Percentiles rank a stretch among this genome's conserved stretches.
These are phyloP conservation scores for Cordyceps fumosorosea DNA, from an alignment of 2,329 filamentous ascomycete genomes.

Conservation along the genomic window DNA sequence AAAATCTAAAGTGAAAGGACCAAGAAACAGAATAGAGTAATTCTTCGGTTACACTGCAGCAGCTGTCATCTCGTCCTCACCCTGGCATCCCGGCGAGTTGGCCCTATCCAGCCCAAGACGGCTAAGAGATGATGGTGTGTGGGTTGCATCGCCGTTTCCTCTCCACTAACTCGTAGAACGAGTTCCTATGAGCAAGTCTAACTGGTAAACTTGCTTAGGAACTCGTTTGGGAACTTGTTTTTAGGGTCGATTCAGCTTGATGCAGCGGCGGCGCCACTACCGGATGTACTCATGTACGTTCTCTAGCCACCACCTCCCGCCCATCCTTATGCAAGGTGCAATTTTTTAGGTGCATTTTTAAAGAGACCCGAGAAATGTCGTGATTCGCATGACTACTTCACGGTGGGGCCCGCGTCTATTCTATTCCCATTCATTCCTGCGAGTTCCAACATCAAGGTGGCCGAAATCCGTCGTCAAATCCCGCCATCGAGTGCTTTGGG, in stretches of 20 bases:
- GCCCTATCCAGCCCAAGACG: background rate
- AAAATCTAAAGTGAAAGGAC: background rate
- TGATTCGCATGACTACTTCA: background rate
- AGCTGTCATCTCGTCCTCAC: background rate
- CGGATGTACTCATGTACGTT: too few species aligned
- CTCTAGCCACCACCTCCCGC: too few species aligned
- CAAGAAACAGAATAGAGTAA: background rate
- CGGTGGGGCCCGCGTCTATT: background rate
- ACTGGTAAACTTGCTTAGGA: too few species aligned
- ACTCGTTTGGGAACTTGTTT: too few species aligned
- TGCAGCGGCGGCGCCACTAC: too few species aligned
- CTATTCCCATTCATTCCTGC: background rate
- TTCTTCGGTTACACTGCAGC: background rate
- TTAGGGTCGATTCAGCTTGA: background rate
- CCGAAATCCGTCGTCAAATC: slow-evolving; percentile 4
- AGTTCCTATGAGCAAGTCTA: background rate
- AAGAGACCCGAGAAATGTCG: background rate
- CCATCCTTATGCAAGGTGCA: too few species aligned
- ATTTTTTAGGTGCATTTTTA: too few species aligned
- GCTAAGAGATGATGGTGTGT: background rate
- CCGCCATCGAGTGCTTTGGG: background rate
- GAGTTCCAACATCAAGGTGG: background rate
- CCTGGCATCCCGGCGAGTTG: background rate
- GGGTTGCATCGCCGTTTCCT: background rate
- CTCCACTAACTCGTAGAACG: background rate